These are phyloP conservation scores for Pilasporangium apinafurcum DNA, from an alignment of 352 stramenopile genomes.

Conservation along the genomic window DNA sequence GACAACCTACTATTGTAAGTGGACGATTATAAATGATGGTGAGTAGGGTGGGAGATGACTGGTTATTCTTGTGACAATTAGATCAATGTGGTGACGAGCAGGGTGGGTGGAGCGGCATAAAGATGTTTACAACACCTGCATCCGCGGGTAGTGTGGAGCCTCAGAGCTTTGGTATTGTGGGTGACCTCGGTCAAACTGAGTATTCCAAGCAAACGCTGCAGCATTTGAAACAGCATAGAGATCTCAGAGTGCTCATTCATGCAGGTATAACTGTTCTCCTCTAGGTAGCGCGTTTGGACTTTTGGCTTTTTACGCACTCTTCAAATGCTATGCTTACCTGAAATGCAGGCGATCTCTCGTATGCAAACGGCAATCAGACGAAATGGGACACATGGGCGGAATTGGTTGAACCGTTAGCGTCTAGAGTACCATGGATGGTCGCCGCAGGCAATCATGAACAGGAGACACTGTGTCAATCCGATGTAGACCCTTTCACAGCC, in stretches of 20 bases:
- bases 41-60: slow-evolving; percentile 1
- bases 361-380: slow-evolving; percentile 80
- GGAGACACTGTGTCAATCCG: slow-evolving; percentile 50
- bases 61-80: slow-evolving; percentile 7
- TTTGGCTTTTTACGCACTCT: neutral
- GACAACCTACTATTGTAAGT: slow-evolving; percentile 73
- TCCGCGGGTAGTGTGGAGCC: slow-evolving; percentile 37
- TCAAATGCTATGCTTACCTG: neutral
- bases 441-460: slow-evolving; percentile 85
- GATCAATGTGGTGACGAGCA: slow-evolving; percentile 54
- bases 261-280: slow-evolving; percentile 26
- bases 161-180: slow-evolving; percentile 82
- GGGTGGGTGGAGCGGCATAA: slow-evolving; percentile 38
- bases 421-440: slow-evolving; percentile 73
- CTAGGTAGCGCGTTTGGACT: neutral
- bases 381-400: slow-evolving; percentile 88
- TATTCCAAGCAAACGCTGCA: slow-evolving; percentile 83
- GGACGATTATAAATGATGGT: neutral
- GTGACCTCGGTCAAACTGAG: slow-evolving; percentile 88
- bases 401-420: slow-evolving; percentile 75
- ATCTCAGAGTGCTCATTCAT: slow-evolving; percentile 59
- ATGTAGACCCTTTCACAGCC: slow-evolving; percentile 64
- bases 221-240: slow-evolving; percentile 37
- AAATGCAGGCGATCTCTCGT: slow-evolving; percentile 79
- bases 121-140: slow-evolving; percentile 47